Evolutionary conservation across 2,329 filamentous ascomycete genomes (phyloP).

Genomic region (Scopulariopsis brevicaulis): DNA sequence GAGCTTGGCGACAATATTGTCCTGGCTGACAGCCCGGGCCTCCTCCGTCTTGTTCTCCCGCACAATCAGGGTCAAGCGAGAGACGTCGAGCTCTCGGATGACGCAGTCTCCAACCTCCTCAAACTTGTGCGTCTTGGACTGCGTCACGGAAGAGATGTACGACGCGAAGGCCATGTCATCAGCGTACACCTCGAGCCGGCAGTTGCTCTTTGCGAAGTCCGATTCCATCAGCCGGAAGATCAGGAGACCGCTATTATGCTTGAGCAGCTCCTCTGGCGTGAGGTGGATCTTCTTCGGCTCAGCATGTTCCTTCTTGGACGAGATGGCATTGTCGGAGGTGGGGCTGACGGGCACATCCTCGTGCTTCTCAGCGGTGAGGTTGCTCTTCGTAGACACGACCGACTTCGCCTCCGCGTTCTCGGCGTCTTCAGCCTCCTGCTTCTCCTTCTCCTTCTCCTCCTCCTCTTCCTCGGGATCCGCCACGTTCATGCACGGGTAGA

Average conservation of each 20-base stretch:
- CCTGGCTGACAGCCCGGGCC: conserved; percentile 57
- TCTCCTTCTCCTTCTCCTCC: conserved; percentile 39
- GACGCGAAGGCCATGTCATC: conserved; percentile 92
- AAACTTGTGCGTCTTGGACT: conserved; percentile 58
- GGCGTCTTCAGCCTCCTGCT: conserved; percentile 26
- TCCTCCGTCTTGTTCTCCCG: conserved; percentile 63
- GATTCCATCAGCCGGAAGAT: conserved; percentile 92
- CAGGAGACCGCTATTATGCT: conserved; percentile 83
- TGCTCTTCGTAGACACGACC: conserved; percentile 5
- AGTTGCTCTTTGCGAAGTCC: conserved; percentile 65
- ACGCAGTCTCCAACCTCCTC: conserved; percentile 94
- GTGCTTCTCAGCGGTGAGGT: conserved; percentile 4
- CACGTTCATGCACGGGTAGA: conserved; percentile 82
- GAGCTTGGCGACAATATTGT: conserved; percentile 70
- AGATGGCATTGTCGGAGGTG: conserved; percentile 26
- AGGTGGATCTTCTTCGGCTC: conserved; percentile 67
- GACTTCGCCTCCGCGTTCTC: conserved; percentile 15
- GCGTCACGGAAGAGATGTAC: conserved; percentile 70
- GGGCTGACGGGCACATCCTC: conserved; percentile 19
- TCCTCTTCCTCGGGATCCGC: conserved; percentile 84
- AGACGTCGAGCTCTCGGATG: conserved; percentile 94
- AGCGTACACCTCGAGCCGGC: conserved; percentile 77
- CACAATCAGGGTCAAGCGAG: conserved; percentile 77
- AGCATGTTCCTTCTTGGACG: conserved; percentile 30
- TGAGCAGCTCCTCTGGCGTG: conserved; percentile 65